Evolutionary conservation across 352 stramenopile species (phyloP).

Genomic region (Pythium volutum): DNA sequence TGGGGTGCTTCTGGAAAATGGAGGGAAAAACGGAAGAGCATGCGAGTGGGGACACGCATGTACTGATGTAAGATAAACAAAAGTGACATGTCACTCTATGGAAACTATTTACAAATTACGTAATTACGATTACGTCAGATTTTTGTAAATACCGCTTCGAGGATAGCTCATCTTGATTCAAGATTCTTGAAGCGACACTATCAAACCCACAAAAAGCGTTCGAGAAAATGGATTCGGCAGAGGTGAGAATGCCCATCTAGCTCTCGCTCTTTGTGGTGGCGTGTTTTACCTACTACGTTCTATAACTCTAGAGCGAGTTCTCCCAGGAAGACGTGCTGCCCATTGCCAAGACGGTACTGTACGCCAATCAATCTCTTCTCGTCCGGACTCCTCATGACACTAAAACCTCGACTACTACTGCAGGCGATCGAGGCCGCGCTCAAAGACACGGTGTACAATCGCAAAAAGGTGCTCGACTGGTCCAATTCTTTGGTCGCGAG

Average conservation of each 20-base stretch:
- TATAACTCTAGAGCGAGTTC: slow-evolving; percentile 53
- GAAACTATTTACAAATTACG: background rate
- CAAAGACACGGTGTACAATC: slow-evolving; percentile 83
- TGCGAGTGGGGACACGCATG: background rate
- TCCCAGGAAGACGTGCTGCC: slow-evolving; percentile 74
- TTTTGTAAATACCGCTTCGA: slow-evolving; percentile 9
- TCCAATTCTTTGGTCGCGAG: slow-evolving; percentile 76
- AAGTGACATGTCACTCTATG: slow-evolving; percentile 6
- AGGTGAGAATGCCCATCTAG: background rate
- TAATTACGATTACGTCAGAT: slow-evolving; percentile 25
- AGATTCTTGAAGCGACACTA: slow-evolving; percentile 11
- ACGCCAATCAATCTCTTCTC: too few relatives aligned
- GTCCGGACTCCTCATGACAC: too few relatives aligned
- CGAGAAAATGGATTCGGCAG: slow-evolving; percentile 38
- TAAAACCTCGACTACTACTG: too few relatives aligned
- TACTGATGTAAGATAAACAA: slow-evolving; percentile 3
- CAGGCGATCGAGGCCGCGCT: slow-evolving; percentile 72
- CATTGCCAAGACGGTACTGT: slow-evolving; percentile 62
- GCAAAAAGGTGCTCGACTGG: slow-evolving; percentile 86
- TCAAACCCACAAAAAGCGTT: too few relatives aligned
- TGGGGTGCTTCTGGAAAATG: slow-evolving; percentile 5
- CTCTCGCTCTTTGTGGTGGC: too few relatives aligned
- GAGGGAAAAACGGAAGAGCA: background rate
- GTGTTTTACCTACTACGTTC: background rate
- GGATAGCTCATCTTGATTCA: too few relatives aligned